A percentile compares a stretch with the other conserved stretches of the same genome.
These are phyloP conservation scores for Septoria petroselini DNA, from an alignment of 2,329 filamentous ascomycete species.

Conservation along the genomic window DNA sequence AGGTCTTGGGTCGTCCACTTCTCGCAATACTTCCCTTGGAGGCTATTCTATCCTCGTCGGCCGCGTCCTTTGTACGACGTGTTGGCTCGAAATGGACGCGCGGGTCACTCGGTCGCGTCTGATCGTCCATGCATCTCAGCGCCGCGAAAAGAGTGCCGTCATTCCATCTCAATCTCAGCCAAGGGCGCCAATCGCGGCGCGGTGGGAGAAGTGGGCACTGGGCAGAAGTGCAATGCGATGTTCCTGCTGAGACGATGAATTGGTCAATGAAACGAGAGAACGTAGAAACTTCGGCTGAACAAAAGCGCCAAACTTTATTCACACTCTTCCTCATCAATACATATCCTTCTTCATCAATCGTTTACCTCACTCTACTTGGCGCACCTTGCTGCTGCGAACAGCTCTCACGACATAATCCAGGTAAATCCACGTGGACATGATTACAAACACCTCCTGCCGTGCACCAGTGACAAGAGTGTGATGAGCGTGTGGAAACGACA, in stretches of 20 bases:
- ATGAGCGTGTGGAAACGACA: not conserved
- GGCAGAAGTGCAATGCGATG: too few relatives aligned
- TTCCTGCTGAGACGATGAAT: too few relatives aligned
- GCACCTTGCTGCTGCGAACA: too few relatives aligned
- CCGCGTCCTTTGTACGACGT: too few relatives aligned
- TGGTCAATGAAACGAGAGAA: not conserved
- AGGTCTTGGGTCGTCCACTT: too few relatives aligned
- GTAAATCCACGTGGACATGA: not conserved
- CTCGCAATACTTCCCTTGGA: too few relatives aligned
- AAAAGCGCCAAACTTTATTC: not conserved
- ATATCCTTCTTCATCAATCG: not conserved
- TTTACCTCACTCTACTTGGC: not conserved
- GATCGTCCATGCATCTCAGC: conserved; percentile 3
- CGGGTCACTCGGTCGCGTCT: not conserved
- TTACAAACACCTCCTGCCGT: not conserved
- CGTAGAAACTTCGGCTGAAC: conserved; percentile 1
- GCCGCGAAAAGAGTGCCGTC: conserved; percentile 3
- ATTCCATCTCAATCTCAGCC: not conserved
- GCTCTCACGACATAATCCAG: not conserved
- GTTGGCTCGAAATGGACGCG: too few relatives aligned
- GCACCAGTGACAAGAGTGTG: conserved; percentile 7
- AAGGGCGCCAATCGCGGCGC: not conserved
- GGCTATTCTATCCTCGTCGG: too few relatives aligned
- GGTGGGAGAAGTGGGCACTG: too few relatives aligned
- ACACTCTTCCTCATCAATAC: too few relatives aligned